These are phyloP conservation scores for Colletotrichum phormii DNA, from an alignment of 2,329 filamentous ascomycete species.

Conservation along the genomic window DNA sequence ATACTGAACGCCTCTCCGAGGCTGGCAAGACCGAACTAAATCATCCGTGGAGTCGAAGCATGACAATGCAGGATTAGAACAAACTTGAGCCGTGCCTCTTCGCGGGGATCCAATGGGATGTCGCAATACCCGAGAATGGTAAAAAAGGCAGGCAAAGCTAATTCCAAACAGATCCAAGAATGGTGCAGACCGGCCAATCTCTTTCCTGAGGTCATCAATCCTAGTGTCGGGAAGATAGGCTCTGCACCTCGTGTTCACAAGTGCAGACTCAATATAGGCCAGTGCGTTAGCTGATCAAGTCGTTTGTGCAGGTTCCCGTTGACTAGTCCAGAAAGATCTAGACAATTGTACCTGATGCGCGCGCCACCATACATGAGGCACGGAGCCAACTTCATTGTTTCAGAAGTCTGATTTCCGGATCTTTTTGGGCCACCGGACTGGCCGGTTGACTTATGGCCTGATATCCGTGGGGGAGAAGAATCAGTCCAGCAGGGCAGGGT, in stretches of 20 bases:
- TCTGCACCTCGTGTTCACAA: slow-evolving; percentile 42
- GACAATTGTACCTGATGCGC: slow-evolving; percentile 23
- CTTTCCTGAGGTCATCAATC: neutral
- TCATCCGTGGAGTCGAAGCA: neutral
- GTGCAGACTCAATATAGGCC: slow-evolving; percentile 46
- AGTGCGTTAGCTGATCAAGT: slow-evolving; percentile 39
- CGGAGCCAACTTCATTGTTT: slow-evolving; percentile 41
- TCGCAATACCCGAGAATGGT: slow-evolving; percentile 30
- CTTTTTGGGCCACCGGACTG: slow-evolving; percentile 19
- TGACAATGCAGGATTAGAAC: slow-evolving; percentile 27
- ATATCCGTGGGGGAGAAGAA: neutral
- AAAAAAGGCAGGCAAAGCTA: slow-evolving; percentile 6
- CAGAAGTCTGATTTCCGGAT: slow-evolving; percentile 41
- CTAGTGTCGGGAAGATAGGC: neutral
- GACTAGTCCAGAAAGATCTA: slow-evolving; percentile 45
- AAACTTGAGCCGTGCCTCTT: slow-evolving; percentile 25
- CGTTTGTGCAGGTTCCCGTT: slow-evolving; percentile 55
- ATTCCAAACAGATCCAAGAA: slow-evolving; percentile 17
- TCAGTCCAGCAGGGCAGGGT: slow-evolving; percentile 23
- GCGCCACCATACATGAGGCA: slow-evolving; percentile 26
- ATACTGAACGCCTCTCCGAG: neutral
- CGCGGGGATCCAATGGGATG: slow-evolving; percentile 23
- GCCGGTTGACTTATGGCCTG: slow-evolving; percentile 7
- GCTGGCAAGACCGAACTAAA: neutral
- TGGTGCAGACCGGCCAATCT: slow-evolving; percentile 7